Percentiles rank a stretch among this genome's conserved stretches.
These are phyloP conservation scores for Candida sanyiensis DNA, from an alignment of 805 yeast species.

Conservation along the genomic window DNA sequence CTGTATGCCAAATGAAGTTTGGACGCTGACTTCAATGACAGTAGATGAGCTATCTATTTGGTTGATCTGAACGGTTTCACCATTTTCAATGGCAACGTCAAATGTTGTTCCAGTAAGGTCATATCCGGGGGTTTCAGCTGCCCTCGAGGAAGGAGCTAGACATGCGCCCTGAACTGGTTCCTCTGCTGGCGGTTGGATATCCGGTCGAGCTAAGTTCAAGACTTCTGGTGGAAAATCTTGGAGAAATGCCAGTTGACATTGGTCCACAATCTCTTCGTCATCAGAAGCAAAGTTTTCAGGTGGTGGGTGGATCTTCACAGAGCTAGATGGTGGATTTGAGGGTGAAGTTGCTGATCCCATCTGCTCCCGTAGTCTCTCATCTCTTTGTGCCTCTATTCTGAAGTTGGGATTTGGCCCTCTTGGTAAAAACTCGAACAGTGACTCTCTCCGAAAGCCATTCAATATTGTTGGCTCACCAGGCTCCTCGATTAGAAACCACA, in stretches of 20 bases:
- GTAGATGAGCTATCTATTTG: slow-evolving; percentile 10
- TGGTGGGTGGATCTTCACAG: slow-evolving; percentile 6
- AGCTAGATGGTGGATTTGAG: background rate
- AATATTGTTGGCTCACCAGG: slow-evolving; percentile 11
- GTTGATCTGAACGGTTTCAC: slow-evolving; percentile 21
- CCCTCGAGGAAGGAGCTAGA: too few species aligned
- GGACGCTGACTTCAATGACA: slow-evolving; percentile 13
- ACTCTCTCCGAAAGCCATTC: slow-evolving; percentile 26
- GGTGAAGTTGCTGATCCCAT: slow-evolving; percentile 10
- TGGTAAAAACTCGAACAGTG: slow-evolving; percentile 27
- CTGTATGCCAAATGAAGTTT: slow-evolving; percentile 13
- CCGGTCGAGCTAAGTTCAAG: too few species aligned
- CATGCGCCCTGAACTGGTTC: too few species aligned
- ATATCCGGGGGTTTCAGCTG: too few species aligned
- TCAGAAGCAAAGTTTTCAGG: background rate
- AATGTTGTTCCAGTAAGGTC: background rate
- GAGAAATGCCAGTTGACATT: background rate
- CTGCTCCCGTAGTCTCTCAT: slow-evolving; percentile 21
- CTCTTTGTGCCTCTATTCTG: slow-evolving; percentile 23
- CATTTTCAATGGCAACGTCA: slow-evolving; percentile 13
- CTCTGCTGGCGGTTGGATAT: too few species aligned
- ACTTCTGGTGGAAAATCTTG: background rate
- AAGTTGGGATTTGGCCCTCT: slow-evolving; percentile 27
- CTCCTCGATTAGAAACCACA: slow-evolving; percentile 22
- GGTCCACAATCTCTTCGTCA: background rate